These are phyloP conservation scores for Ceratocystis variospora DNA, from an alignment of 2,329 filamentous ascomycete genomes.

Conservation along the genomic window DNA sequence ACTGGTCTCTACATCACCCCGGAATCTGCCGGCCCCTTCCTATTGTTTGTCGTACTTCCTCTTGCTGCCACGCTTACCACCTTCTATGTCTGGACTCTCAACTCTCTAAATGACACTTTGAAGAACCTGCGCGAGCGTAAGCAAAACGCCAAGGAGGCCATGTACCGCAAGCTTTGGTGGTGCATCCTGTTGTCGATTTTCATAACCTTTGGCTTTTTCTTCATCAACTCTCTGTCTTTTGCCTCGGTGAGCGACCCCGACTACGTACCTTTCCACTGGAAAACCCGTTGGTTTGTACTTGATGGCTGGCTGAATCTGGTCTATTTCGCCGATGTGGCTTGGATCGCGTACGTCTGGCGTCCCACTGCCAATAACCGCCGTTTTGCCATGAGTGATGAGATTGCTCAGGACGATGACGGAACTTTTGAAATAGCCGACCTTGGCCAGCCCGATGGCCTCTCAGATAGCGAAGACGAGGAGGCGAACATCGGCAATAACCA, in stretches of 20 bases:
- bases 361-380: conserved; percentile 92
- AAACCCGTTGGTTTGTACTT: conserved; percentile 90
- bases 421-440: conserved; percentile 89
- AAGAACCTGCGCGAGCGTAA: conserved; percentile 92
- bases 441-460: conserved; percentile 55
- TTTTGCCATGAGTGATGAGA: conserved; percentile 98
- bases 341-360: conserved; percentile 90
- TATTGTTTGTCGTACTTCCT: conserved; percentile 85
- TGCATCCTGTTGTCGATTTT: conserved; percentile 83
- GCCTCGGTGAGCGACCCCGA: conserved; percentile 71
- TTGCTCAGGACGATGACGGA: conserved; percentile 95
- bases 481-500: conserved; percentile 17
- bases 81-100: conserved; percentile 98
- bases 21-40: conserved; percentile 72
- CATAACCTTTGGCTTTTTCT: conserved; percentile 96
- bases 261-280: conserved; percentile 94
- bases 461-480: conserved; percentile 43
- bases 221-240: conserved; percentile 93
- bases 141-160: conserved; percentile 79
- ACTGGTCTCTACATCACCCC: conserved; percentile 80
- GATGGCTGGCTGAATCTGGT: conserved; percentile 97
- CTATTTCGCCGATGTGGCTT: conserved; percentile 84
- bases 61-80: conserved; percentile 83
- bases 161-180: conserved; percentile 99
- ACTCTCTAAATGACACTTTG: conserved; percentile 85